Evolutionary conservation across 352 stramenopile genomes (phyloP).

Genomic region (Peronospora tabacina): DNA sequence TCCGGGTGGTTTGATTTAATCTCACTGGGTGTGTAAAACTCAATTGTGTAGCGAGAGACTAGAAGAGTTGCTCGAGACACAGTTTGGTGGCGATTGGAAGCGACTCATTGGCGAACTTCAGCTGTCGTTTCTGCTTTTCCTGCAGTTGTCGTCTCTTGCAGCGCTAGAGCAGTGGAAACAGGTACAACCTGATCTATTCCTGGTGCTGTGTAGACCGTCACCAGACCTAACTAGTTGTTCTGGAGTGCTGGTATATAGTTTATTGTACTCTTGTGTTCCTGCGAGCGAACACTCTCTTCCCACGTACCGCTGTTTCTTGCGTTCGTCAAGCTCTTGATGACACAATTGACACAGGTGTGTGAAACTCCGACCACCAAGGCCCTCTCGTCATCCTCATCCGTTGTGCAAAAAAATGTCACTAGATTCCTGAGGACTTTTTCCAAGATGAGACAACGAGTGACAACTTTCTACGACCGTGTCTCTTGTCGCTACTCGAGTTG

Average conservation of each 20-base stretch:
- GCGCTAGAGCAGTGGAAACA: constrained; percentile 92
- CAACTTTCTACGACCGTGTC: constrained; percentile 57
- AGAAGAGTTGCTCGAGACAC: constrained; percentile 34
- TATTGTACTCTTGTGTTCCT: constrained; percentile 51
- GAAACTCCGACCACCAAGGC: neutral
- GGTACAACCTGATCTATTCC: constrained; percentile 18
- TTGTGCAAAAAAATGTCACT: neutral
- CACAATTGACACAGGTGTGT: constrained; percentile 48
- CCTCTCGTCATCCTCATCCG: neutral
- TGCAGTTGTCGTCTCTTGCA: constrained; percentile 89
- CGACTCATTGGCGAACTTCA: constrained; percentile 90
- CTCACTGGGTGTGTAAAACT: constrained; percentile 1
- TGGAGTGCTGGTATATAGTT: constrained; percentile 28
- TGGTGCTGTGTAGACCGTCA: neutral
- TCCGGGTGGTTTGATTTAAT: neutral
- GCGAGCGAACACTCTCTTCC: constrained; percentile 39
- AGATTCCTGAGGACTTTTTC: constrained; percentile 71
- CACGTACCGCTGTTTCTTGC: constrained; percentile 41
- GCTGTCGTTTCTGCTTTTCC: constrained; percentile 89
- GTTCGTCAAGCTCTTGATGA: constrained; percentile 51
- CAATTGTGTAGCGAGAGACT: constrained; percentile 32
- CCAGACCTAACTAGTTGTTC: neutral
- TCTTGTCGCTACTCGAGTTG: constrained; percentile 60
- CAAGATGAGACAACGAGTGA: constrained; percentile 47
- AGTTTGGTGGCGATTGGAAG: constrained; percentile 49